Percentiles rank a stretch among this genome's conserved stretches.
phyloP scores from a whole-genome alignment of 768 basidiomycete genomes.

The Phanerochaete sordida region DNA sequence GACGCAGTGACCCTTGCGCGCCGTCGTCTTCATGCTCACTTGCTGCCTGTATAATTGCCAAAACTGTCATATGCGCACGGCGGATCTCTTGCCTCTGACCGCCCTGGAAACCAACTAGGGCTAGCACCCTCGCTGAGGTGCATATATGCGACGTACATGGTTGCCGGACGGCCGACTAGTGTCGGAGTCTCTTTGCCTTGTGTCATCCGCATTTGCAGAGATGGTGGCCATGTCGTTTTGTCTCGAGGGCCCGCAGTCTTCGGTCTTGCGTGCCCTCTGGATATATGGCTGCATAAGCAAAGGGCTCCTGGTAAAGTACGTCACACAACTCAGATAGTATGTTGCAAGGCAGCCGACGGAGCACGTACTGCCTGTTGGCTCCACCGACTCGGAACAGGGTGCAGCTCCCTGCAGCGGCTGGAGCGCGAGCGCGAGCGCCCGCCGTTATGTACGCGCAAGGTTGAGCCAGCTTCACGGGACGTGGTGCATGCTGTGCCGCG shows the following conservation, averaged over 20 bases:
- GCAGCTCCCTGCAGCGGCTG: neutral
- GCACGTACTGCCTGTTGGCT: neutral
- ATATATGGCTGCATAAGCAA: too few species aligned
- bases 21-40: neutral
- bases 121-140: neutral
- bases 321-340: too few species aligned
- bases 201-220: neutral
- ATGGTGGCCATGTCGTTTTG: neutral
- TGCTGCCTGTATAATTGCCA: neutral
- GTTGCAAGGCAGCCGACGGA: neutral
- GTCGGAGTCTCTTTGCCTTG: neutral
- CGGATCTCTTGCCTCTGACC: neutral
- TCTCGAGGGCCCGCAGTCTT: neutral
- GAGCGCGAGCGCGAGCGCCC: neutral
- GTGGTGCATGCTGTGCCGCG: neutral
- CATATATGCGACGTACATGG: neutral
- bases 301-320: too few species aligned
- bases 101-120: neutral
- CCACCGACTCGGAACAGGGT: neutral
- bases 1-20: neutral
- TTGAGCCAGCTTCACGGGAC: neutral
- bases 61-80: neutral
- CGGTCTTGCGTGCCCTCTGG: neutral
- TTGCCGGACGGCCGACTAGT: neutral
- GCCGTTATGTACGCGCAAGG: neutral